Base-by-base conservation (phyloP, 805 yeast genomes). In the Candida loeiensis region DNA sequence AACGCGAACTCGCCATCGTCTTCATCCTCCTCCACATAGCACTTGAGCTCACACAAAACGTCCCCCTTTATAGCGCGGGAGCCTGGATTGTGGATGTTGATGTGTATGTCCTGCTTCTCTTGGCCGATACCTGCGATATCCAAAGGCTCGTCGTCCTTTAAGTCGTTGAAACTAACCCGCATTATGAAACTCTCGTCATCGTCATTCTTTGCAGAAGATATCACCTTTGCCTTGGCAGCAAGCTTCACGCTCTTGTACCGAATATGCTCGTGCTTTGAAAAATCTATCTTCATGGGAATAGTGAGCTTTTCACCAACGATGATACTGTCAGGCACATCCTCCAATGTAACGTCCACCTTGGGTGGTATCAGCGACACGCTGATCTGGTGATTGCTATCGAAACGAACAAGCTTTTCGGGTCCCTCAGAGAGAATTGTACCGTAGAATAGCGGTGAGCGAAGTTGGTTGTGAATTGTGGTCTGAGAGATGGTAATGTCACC, bases 111-210 rank as follows among this genome's bases (percentile, higher is more conserved):
- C 26, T 50, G 51, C 14, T 31, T 32, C 7, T 27, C 43, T 11
- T 39, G 40, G 13, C 26, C 29, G 1, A 29, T 26, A 1, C 37
- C 46, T 8, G 37, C n/a, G n/a, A 39, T 8, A 18, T 53, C 51
- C 29, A 68, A 45, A 1, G 66, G 57, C 42, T 64, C 70, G 35
- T 69, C 74, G 43, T 69, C 74, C 43, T 69, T 69, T 31, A 61
- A 42, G 5, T 37, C 46, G 16, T 62, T 58, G 73, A 73, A 69
- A 39, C 55, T 56, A 3, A 51, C 51, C 33, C 50, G 60, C 2
- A 58, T 50, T 5, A 46, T 43, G 7, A 50, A 16, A 19, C 45
- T 49, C 14, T 39, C 21, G 4, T 49, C 54, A 2, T 46, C 40
- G 7, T 50, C 56, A 2, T 33, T 34, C 5, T n/a, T 16, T 9